Conservation (phyloP, 441 rosid genomes). For the Sinapis alba region DNA sequence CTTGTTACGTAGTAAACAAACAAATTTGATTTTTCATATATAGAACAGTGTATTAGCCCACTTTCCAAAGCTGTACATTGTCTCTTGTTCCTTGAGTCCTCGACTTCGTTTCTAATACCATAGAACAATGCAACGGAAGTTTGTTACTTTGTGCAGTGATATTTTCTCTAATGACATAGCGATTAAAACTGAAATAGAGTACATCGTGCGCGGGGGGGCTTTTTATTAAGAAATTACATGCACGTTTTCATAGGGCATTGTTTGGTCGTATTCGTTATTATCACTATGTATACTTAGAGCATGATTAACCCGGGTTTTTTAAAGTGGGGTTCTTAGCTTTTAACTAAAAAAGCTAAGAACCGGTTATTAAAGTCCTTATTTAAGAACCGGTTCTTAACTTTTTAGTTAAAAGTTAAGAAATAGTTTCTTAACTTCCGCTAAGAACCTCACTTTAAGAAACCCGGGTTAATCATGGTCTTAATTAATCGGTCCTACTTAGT, state of each 20-base stretch:
- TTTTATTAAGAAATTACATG: neutral
- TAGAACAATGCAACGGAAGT: neutral
- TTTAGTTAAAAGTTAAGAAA: no score
- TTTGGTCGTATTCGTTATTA: no score
- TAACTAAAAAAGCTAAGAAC: no score
- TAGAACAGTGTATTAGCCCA: conserved; percentile 8
- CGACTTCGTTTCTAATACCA: neutral
- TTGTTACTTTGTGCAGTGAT: neutral
- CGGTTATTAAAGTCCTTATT: no score
- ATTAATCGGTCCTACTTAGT: conserved; percentile 3
- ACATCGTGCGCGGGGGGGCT: conserved; percentile 13
- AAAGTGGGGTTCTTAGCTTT: no score
- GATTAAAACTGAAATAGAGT: neutral
- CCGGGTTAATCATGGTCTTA: no score
- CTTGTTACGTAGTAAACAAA: neutral
- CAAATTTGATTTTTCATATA: neutral
- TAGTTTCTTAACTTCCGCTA: no score
- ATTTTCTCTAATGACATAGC: neutral
- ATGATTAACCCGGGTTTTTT: no score
- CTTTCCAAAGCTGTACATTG: conserved; percentile 4
- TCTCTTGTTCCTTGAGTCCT: neutral
- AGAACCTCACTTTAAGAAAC: no score
- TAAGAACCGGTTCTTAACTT: no score
- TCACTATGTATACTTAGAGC: no score
- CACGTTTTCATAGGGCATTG: conserved; percentile 13